Evolutionary conservation across 192 early-diverging fungal species (phyloP).

Genomic region (Glomus cerebriforme): DNA sequence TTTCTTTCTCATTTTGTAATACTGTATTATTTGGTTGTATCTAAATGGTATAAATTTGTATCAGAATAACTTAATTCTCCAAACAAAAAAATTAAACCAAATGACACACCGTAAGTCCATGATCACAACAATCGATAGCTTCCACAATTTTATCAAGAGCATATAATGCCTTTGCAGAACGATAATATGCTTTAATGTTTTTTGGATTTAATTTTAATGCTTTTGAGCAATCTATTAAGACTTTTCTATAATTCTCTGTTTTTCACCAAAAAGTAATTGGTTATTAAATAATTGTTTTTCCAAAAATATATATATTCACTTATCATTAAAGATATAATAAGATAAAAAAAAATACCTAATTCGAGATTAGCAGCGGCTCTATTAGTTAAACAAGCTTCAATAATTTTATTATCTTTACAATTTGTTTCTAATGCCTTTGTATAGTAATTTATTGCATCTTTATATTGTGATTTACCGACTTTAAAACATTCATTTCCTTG

Average conservation of each 20-base stretch:
- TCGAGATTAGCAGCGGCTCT: conserved; percentile 92
- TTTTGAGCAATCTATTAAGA: conserved; percentile 87
- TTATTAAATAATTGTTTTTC: background rate
- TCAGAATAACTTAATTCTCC: background rate
- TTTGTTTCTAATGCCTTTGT: conserved; percentile 79
- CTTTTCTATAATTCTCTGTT: conserved; percentile 78
- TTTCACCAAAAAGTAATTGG: conserved; percentile 4
- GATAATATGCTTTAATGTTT: conserved; percentile 92
- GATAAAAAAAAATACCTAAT: conserved; percentile 48
- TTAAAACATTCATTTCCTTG: conserved; percentile 95
- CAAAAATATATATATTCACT: background rate
- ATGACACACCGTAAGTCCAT: conserved; percentile 70
- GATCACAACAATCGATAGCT: conserved; percentile 82
- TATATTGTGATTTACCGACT: conserved; percentile 61
- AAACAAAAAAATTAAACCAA: conserved; percentile 40
- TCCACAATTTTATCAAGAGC: conserved; percentile 82
- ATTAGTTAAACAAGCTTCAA: conserved; percentile 81
- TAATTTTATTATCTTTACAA: conserved; percentile 74
- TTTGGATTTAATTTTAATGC: conserved; percentile 76
- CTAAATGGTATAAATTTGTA: background rate
- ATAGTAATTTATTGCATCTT: conserved; percentile 84
- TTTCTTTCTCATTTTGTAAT: conserved; percentile 35
- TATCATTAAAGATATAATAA: background rate
- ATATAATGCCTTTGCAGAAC: conserved; percentile 81
- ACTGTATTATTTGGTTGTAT: conserved; percentile 32